A percentile compares a stretch with the other conserved stretches of the same genome.
These are phyloP conservation scores for Amorphotheca resinae DNA, from an alignment of 495 filamentous ascomycete species.

Conservation along the genomic window DNA sequence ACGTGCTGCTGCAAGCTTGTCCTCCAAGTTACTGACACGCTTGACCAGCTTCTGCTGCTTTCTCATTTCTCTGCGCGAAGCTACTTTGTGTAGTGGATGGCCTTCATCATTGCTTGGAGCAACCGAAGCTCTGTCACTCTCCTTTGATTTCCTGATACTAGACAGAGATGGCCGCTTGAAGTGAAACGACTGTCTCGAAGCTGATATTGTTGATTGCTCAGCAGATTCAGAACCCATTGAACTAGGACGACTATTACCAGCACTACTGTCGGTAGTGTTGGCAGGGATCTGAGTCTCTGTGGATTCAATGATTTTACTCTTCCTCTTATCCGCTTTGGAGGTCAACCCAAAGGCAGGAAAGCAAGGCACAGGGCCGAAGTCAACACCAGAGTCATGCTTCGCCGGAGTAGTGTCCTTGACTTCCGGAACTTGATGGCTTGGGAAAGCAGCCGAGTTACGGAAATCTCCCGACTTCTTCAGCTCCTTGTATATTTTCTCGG, in stretches of 20 bases:
- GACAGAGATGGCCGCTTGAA: slow-evolving; percentile 15
- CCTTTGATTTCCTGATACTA: slow-evolving; percentile 12
- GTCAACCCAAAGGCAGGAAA: background rate
- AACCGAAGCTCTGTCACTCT: background rate
- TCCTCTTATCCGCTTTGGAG: slow-evolving; percentile 14
- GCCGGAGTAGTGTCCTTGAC: background rate
- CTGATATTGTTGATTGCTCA: too few relatives aligned
- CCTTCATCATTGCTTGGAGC: background rate
- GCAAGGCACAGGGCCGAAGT: background rate
- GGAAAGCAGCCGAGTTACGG: background rate
- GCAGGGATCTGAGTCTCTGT: background rate
- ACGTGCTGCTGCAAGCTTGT: slow-evolving; percentile 45
- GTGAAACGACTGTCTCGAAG: slow-evolving; percentile 3
- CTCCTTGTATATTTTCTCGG: slow-evolving; percentile 45
- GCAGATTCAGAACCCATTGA: too few relatives aligned
- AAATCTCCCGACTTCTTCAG: slow-evolving; percentile 45
- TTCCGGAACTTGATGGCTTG: background rate
- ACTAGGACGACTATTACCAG: too few relatives aligned
- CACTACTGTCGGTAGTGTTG: background rate
- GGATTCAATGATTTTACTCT: too few relatives aligned
- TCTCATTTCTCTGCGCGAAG: slow-evolving; percentile 41
- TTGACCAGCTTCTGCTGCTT: slow-evolving; percentile 52
- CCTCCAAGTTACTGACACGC: slow-evolving; percentile 53
- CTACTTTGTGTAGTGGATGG: slow-evolving; percentile 10
- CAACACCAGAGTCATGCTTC: slow-evolving; percentile 18